Base-by-base conservation (phyloP, 441 rosid genomes). In the Pelargonium citronellum region DNA sequence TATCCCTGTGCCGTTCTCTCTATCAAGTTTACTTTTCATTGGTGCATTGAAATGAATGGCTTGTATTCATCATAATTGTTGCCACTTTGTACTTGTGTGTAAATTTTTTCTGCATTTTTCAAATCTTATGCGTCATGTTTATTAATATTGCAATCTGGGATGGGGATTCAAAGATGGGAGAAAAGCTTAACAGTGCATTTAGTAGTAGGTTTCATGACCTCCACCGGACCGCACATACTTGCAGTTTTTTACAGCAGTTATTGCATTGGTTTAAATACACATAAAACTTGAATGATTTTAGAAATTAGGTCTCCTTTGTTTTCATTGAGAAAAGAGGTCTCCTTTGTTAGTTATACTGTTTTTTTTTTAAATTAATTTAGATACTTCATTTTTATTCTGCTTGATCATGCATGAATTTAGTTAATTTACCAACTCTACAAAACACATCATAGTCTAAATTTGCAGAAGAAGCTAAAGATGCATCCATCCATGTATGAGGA, bases 401-500 rank as follows among this genome's bases (percentile, higher is more conserved):
- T 68, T 62, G 47, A 63, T 53, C 1, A 9, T 15, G 37, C 46
- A 2, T 68, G 15, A 19, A 69, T 65, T 65, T 68, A 30, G 64
- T 62, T 61, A 46, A 30, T 13, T 64, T 72, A 34, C 63, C 63
- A 19, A 63, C 43, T 58, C 72, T 51, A 37, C 71, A 51, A 46
- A 27, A 65, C 15, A 20, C 10, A 17, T 61, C 65, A 41, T 30
- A 44, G 72, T 76, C 43, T 73, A 51, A 53, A 68, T 67, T 80
- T 75, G 80, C 84, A 85, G 89, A 80, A 61, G 61, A 66, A 74
- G 67, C 81, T 67, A 76, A 75, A 68, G 77, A 69, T 84, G 74
- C 82, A 77, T 71, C 84, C 84, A 11, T 77, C 81, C 58, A 79
- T 83, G 81, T 82, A 78, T 39, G 86, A 80, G 53, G 83, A 78